phyloP scores from a whole-genome alignment of 306 rosid species.

The Vicia faba region DNA sequence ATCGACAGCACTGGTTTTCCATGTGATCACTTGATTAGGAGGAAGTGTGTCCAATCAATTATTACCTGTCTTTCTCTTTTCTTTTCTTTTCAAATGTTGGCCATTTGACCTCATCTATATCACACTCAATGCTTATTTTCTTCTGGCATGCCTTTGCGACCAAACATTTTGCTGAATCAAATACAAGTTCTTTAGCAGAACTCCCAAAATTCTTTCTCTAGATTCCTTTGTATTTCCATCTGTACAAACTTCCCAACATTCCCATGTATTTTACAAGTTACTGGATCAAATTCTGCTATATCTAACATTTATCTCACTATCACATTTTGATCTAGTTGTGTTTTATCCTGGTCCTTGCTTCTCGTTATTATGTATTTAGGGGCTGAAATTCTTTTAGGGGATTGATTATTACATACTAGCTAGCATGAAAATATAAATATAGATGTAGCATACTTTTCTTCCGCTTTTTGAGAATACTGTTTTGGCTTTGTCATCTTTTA shows the following conservation, averaged over 20 bases:
- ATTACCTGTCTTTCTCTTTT: background rate
- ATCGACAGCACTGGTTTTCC: too few relatives aligned
- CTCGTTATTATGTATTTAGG: conserved; percentile 1
- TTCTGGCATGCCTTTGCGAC: background rate
- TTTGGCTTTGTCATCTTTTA: conserved; percentile 2
- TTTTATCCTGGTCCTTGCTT: conserved; percentile 26
- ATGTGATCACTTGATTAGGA: conserved; percentile 10
- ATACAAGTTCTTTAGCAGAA: background rate
- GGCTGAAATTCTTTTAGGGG: background rate
- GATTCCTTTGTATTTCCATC: conserved; percentile 1
- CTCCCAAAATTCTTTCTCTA: background rate
- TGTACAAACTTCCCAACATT: conserved; percentile 9
- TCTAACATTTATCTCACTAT: conserved; percentile 5
- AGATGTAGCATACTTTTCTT: background rate
- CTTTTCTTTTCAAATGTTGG: background rate
- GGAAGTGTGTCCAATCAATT: conserved; percentile 9
- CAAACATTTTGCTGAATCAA: conserved; percentile 3
- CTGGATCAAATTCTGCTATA: conserved; percentile 15
- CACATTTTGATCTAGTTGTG: conserved; percentile 5
- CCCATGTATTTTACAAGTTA: conserved; percentile 5
- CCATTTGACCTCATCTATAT: conserved; percentile 4
- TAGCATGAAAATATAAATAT: conserved; percentile 14
- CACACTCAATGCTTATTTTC: background rate
- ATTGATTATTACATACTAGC: conserved; percentile 21
- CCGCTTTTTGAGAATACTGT: background rate